phyloP scores from a whole-genome alignment of 2,329 filamentous ascomycete species.

The Diaporthe caulivora region DNA sequence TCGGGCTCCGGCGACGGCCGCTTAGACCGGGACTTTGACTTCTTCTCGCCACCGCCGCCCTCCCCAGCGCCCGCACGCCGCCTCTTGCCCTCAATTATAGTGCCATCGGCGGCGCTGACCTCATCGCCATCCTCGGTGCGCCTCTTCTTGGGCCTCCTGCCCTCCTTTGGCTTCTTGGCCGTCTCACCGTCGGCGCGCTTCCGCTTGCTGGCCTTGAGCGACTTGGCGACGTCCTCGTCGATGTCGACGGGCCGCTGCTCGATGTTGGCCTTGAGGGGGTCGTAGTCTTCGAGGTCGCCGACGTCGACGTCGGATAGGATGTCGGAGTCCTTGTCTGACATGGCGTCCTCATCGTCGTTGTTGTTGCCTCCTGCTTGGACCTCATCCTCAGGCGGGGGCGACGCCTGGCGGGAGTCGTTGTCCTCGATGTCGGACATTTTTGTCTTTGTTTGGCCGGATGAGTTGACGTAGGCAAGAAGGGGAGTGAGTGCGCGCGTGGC shows the following conservation, averaged over 20 bases:
- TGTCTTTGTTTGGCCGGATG: constrained; percentile 17
- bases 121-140: constrained; percentile 61
- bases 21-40: constrained; percentile 55
- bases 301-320: constrained; percentile 77
- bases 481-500: not conserved
- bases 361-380: constrained; percentile 22
- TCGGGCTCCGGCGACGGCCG: constrained; percentile 64
- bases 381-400: constrained; percentile 27
- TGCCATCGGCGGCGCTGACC: constrained; percentile 54
- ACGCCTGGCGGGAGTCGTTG: constrained; percentile 29
- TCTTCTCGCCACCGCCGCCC: constrained; percentile 61
- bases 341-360: constrained; percentile 41
- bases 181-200: constrained; percentile 74
- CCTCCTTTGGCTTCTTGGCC: constrained; percentile 80
- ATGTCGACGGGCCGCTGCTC: constrained; percentile 75
- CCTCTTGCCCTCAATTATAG: constrained; percentile 60
- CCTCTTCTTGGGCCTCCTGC: constrained; percentile 77
- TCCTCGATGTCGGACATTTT: constrained; percentile 48
- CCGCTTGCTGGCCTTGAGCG: constrained; percentile 73
- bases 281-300: constrained; percentile 77
- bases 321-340: constrained; percentile 70
- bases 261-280: constrained; percentile 72
- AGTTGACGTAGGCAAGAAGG: not conserved
- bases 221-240: constrained; percentile 74
- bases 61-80: constrained; percentile 50